A percentile compares a stretch with the other conserved stretches of the same genome.
Conservation (phyloP, 1,139 yeast genomes). For the Scheffersomyces quercinus region DNA sequence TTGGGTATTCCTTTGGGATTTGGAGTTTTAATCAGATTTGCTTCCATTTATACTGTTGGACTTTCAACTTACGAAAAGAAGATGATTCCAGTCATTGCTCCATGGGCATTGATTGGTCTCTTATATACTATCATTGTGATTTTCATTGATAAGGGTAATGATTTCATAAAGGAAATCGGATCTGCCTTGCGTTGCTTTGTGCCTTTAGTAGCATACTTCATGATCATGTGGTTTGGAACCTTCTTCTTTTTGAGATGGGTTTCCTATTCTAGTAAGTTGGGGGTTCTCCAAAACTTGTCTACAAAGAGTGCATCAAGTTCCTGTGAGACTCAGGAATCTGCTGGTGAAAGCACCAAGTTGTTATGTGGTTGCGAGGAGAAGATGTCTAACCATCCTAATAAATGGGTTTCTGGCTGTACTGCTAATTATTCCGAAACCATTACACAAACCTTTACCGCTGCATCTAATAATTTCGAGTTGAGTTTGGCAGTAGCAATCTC, state of each 20-base stretch:
- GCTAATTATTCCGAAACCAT: constrained; percentile 44
- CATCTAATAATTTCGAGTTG: constrained; percentile 48
- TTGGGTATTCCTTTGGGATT: constrained; percentile 55
- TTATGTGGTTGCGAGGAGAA: constrained; percentile 43
- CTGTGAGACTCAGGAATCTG: neutral
- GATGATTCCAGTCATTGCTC: constrained; percentile 43
- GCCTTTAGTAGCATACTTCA: constrained; percentile 52
- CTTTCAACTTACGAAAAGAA: constrained; percentile 8
- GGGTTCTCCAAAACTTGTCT: constrained; percentile 1
- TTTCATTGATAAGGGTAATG: constrained; percentile 55
- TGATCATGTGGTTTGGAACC: constrained; percentile 49
- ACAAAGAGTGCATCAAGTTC: neutral
- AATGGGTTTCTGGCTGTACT: constrained; percentile 28
- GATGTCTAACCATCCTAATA: constrained; percentile 10
- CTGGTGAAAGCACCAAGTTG: constrained; percentile 8
- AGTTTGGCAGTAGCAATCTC: constrained; percentile 51
- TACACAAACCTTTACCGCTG: constrained; percentile 59
- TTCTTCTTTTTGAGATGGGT: constrained; percentile 39
- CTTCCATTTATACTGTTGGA: constrained; percentile 12
- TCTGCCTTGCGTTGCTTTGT: constrained; percentile 52
- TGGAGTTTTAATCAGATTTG: constrained; percentile 45
- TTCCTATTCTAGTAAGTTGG: constrained; percentile 6
- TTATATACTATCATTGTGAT: constrained; percentile 54
- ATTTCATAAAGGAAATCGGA: constrained; percentile 49
- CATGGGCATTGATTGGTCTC: constrained; percentile 54